phyloP scores from a whole-genome alignment of 1,284 basidiomycete species.

The Irpex sp. region DNA sequence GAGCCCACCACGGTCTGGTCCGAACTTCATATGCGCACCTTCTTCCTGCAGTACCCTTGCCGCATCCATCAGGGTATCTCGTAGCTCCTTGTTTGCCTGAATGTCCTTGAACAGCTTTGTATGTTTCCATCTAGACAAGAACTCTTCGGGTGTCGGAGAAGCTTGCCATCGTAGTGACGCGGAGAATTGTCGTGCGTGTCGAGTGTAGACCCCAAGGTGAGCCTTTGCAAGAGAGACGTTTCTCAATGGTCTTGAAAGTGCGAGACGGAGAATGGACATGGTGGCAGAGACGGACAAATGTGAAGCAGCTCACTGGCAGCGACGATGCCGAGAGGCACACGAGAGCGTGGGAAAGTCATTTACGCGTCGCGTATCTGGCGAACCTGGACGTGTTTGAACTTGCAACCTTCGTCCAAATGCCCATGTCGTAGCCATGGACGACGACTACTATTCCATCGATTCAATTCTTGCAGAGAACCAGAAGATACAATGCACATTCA shows the following conservation, averaged over 20 bases:
- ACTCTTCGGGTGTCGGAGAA: conserved; percentile 25
- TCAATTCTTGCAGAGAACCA: conserved; percentile 89
- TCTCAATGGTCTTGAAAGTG: conserved; percentile 8
- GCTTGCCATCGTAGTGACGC: conserved; percentile 27
- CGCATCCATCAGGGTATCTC: conserved; percentile 44
- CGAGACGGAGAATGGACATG: conserved; percentile 11
- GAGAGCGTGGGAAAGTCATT: conserved; percentile 7
- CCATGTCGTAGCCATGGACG: conserved; percentile 53
- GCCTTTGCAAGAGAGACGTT: conserved; percentile 4
- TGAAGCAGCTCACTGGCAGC: not conserved
- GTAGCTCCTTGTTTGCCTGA: conserved; percentile 43
- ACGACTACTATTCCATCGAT: conserved; percentile 86
- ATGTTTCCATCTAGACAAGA: conserved; percentile 39
- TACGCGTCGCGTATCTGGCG: conserved; percentile 7
- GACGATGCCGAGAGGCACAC: not conserved
- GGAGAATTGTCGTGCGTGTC: conserved; percentile 31
- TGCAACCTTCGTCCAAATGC: not conserved
- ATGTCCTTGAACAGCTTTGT: conserved; percentile 47
- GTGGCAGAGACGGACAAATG: conserved; percentile 2
- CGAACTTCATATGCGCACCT: conserved; percentile 33
- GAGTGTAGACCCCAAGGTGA: conserved; percentile 4
- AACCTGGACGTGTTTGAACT: not conserved
- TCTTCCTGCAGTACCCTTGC: conserved; percentile 43
- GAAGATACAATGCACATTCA: conserved; percentile 90
- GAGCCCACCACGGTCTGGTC: not conserved